These are phyloP conservation scores for Lophium mytilinum DNA, from an alignment of 495 filamentous ascomycete genomes.

Conservation along the genomic window DNA sequence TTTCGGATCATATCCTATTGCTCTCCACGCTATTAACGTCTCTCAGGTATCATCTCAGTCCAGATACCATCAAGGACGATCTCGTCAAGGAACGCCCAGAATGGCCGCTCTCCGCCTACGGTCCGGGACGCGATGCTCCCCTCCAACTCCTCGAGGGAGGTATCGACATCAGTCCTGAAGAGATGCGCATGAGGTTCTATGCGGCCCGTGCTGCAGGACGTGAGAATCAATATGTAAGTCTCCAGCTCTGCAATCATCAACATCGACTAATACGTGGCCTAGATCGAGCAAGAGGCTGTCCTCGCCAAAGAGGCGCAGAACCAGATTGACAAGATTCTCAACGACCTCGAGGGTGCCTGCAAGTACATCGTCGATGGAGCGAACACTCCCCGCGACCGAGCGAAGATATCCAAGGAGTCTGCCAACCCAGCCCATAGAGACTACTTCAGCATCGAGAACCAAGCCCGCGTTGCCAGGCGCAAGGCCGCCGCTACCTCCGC, in stretches of 20 bases:
- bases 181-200: constrained; percentile 65
- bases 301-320: constrained; percentile 50
- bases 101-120: constrained; percentile 83
- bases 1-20: too few relatives aligned
- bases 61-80: constrained; percentile 52
- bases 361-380: constrained; percentile 59
- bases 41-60: constrained; percentile 41
- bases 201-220: constrained; percentile 51
- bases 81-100: constrained; percentile 59
- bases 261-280: not conserved
- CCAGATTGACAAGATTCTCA: constrained; percentile 61
- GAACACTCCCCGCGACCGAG: constrained; percentile 72
- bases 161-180: constrained; percentile 79
- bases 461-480: constrained; percentile 2
- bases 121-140: constrained; percentile 61
- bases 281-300: constrained; percentile 53
- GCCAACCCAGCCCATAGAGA: not conserved
- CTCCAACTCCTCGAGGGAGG: constrained; percentile 72
- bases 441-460: constrained; percentile 2
- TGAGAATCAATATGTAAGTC: constrained; percentile 50
- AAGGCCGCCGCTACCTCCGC: too few relatives aligned
- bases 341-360: constrained; percentile 61
- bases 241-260: not conserved
- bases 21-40: not conserved
- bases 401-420: constrained; percentile 47